A percentile compares a stretch with the other conserved stretches of the same genome.
Evolutionary conservation across 257 asterid species (phyloP).

Genomic region (Solanum gracilifrons): DNA sequence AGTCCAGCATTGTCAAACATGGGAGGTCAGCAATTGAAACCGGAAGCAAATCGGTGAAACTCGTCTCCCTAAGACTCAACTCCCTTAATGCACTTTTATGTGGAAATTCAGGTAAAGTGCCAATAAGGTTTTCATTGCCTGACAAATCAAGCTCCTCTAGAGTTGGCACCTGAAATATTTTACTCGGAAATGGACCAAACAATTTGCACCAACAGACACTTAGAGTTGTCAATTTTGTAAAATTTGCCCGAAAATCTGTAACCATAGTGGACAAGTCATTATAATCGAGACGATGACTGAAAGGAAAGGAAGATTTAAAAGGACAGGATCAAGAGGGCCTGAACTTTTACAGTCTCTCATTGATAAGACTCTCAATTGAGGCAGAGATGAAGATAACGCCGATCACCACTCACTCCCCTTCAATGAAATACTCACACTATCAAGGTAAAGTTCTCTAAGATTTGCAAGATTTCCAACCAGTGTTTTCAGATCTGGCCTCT

Average conservation of each 20-base stretch:
- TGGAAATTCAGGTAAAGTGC: too few species aligned
- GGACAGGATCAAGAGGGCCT: constrained; percentile 11
- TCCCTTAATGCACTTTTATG: too few species aligned
- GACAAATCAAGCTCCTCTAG: constrained; percentile 1
- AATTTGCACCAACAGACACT: not conserved
- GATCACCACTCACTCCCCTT: constrained; percentile 5
- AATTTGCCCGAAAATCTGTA: not conserved
- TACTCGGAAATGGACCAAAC: constrained; percentile 8
- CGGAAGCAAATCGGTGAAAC: constrained; percentile 1
- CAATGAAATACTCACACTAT: not conserved
- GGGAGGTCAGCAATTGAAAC: constrained; percentile 7
- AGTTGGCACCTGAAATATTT: constrained; percentile 13
- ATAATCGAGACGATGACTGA: not conserved
- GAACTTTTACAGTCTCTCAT: not conserved
- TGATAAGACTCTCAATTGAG: not conserved
- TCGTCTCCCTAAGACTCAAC: too few species aligned
- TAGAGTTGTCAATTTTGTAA: constrained; percentile 7
- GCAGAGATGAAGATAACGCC: constrained; percentile 9
- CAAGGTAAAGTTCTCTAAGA: not conserved
- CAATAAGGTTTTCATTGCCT: not conserved
- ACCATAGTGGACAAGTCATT: not conserved
- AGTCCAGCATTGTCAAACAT: too few species aligned
- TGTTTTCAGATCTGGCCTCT: not conserved
- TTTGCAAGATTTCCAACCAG: not conserved
- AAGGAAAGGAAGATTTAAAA: constrained; percentile 3